Evolutionary conservation across 805 yeast species (phyloP).

Genomic region (Metschnikowia lachancei): DNA sequence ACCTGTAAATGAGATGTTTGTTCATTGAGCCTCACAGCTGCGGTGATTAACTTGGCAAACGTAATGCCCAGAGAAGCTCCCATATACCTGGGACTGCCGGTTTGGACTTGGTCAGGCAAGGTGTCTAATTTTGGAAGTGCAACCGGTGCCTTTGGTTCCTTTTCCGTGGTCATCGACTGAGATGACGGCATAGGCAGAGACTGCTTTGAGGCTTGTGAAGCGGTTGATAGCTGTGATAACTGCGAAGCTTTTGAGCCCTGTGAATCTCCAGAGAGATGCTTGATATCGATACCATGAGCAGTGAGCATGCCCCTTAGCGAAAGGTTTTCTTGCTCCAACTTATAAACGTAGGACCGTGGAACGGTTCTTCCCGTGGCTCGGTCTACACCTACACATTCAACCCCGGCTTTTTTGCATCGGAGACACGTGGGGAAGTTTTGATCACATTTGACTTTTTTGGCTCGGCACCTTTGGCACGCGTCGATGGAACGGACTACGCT

Average conservation of each 20-base stretch:
- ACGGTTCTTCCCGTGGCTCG: conserved; percentile 86
- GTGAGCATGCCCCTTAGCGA: conserved; percentile 44
- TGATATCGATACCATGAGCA: neutral
- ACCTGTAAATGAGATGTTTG: conserved; percentile 17
- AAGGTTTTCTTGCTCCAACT: conserved; percentile 63
- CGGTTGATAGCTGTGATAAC: no score
- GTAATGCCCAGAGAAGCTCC: conserved; percentile 22
- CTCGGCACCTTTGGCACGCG: conserved; percentile 82
- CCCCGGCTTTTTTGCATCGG: conserved; percentile 61
- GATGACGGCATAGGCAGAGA: conserved; percentile 1
- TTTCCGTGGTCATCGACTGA: neutral
- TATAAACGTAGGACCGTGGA: conserved; percentile 74
- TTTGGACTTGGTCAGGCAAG: conserved; percentile 1
- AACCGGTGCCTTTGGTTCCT: neutral
- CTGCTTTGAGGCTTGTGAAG: neutral
- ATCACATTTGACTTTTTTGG: conserved; percentile 64
- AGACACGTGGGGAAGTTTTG: conserved; percentile 65
- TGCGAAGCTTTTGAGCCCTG: no score
- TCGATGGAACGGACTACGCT: conserved; percentile 61
- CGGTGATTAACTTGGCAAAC: conserved; percentile 71
- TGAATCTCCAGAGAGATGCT: neutral
- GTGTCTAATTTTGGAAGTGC: neutral
- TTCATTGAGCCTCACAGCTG: conserved; percentile 63
- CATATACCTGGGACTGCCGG: conserved; percentile 11
- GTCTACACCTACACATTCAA: conserved; percentile 78